Evolutionary conservation across 2,329 filamentous ascomycete genomes (phyloP).

Genomic region (Fusarium redolens): DNA sequence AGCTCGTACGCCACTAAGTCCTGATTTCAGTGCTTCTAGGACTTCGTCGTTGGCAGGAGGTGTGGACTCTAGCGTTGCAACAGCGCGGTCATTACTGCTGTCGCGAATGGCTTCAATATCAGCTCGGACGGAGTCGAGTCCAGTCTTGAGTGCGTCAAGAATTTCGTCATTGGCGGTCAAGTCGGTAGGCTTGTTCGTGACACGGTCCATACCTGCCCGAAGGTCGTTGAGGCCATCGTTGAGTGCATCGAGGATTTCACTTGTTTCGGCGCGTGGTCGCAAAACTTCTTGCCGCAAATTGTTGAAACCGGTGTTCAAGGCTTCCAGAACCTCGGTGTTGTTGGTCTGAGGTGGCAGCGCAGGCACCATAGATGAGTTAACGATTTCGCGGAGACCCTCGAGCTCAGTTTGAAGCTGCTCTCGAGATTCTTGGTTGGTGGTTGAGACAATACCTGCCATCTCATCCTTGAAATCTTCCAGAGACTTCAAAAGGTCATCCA

Average conservation of each 20-base stretch:
- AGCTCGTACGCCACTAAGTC: constrained; percentile 77
- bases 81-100: constrained; percentile 59
- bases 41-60: constrained; percentile 84
- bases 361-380: constrained; percentile 76
- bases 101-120: constrained; percentile 86
- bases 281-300: constrained; percentile 81
- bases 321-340: constrained; percentile 76
- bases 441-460: constrained; percentile 69
- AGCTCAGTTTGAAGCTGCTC: constrained; percentile 85
- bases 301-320: constrained; percentile 78
- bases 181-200: constrained; percentile 82
- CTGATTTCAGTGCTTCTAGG: constrained; percentile 85
- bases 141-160: constrained; percentile 85
- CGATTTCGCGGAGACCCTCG: constrained; percentile 80
- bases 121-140: constrained; percentile 77
- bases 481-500: constrained; percentile 73
- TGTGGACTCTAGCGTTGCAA: constrained; percentile 52
- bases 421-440: constrained; percentile 58
- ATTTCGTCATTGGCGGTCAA: constrained; percentile 90
- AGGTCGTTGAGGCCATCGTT: constrained; percentile 88
- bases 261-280: constrained; percentile 74
- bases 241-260: constrained; percentile 88
- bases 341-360: constrained; percentile 56
- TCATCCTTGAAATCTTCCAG: constrained; percentile 76
- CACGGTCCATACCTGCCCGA: constrained; percentile 78